phyloP scores from a whole-genome alignment of 805 yeast genomes.

The Candida coleopterorum region DNA sequence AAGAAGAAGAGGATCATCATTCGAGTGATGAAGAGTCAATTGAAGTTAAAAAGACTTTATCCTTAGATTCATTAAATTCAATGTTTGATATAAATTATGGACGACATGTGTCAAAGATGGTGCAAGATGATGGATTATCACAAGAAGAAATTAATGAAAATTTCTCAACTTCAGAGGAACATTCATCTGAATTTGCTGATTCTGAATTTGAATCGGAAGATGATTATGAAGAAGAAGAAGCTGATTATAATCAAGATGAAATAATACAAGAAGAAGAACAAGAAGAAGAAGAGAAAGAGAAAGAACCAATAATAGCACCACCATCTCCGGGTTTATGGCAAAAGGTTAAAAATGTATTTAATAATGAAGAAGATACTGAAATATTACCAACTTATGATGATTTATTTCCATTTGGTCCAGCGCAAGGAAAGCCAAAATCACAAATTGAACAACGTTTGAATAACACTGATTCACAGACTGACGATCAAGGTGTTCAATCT shows the following conservation, averaged over 20 bases:
- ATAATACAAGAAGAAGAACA: slow-evolving; percentile 5
- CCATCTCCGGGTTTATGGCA: slow-evolving; percentile 33
- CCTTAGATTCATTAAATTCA: slow-evolving; percentile 38
- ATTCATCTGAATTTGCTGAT: slow-evolving; percentile 28
- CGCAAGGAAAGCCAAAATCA: slow-evolving; percentile 31
- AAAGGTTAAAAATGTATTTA: slow-evolving; percentile 39
- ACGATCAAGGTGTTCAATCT: slow-evolving; percentile 30
- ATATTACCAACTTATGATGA: slow-evolving; percentile 70
- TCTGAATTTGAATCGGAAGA: slow-evolving; percentile 24
- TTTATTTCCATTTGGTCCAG: slow-evolving; percentile 54
- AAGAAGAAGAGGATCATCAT: slow-evolving; percentile 7
- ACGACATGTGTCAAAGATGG: slow-evolving; percentile 39
- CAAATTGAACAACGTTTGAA: slow-evolving; percentile 29
- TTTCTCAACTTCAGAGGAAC: slow-evolving; percentile 1
- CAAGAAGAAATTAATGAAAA: background rate
- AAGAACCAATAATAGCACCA: background rate
- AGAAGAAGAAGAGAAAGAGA: background rate
- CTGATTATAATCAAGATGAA: slow-evolving; percentile 17
- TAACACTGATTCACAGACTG: slow-evolving; percentile 5
- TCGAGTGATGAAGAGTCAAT: slow-evolving; percentile 5
- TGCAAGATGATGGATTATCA: slow-evolving; percentile 8
- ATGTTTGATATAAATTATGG: slow-evolving; percentile 36
- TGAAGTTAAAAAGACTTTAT: slow-evolving; percentile 24
- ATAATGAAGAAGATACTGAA: slow-evolving; percentile 27
- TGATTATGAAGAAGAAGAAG: slow-evolving; percentile 15